Percentiles rank a stretch among this genome's conserved stretches.
These are phyloP conservation scores for Aspergillus costaricaensis DNA, from an alignment of 2,329 filamentous ascomycete species.

Conservation along the genomic window DNA sequence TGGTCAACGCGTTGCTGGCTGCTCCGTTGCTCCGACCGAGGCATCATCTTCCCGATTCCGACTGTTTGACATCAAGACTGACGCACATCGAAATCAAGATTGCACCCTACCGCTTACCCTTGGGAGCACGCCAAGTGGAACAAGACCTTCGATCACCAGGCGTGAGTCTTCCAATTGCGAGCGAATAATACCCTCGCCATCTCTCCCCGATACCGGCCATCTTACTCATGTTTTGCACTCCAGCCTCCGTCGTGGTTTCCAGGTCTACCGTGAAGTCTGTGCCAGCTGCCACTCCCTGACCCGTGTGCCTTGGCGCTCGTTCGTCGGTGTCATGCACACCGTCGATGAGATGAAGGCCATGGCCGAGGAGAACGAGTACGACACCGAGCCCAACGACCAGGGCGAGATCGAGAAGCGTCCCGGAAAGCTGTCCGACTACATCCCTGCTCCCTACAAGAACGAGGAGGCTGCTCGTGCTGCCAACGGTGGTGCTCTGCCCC, in stretches of 20 bases:
- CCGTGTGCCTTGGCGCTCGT: slow-evolving; percentile 87
- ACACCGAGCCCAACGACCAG: slow-evolving; percentile 95
- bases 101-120: slow-evolving; percentile 88
- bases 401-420: slow-evolving; percentile 98
- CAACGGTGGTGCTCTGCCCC: slow-evolving; percentile 97
- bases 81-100: slow-evolving; percentile 56
- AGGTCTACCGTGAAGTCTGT: slow-evolving; percentile 99
- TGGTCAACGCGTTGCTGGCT: slow-evolving; percentile 17
- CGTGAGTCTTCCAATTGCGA: slow-evolving; percentile 62
- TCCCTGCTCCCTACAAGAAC: slow-evolving; percentile 95
- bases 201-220: slow-evolving; percentile 15
- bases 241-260: slow-evolving; percentile 97
- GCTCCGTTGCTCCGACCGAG: slow-evolving; percentile 27
- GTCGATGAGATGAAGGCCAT: slow-evolving; percentile 97
- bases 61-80: slow-evolving; percentile 24
- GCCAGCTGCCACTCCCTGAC: slow-evolving; percentile 94
- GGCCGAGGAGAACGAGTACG: slow-evolving; percentile 98
- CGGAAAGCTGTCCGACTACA: slow-evolving; percentile 97
- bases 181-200: slow-evolving; percentile 12
- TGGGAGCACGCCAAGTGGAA: slow-evolving; percentile 91
- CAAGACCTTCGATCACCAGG: slow-evolving; percentile 96
- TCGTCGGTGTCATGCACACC: slow-evolving; percentile 90
- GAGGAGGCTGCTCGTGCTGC: slow-evolving; percentile 96
- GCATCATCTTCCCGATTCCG: slow-evolving; percentile 24
- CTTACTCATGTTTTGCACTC: slow-evolving; percentile 25